Evolutionary conservation across 495 filamentous ascomycete species (phyloP).

Genomic region (Clavariopsis aquatica): DNA sequence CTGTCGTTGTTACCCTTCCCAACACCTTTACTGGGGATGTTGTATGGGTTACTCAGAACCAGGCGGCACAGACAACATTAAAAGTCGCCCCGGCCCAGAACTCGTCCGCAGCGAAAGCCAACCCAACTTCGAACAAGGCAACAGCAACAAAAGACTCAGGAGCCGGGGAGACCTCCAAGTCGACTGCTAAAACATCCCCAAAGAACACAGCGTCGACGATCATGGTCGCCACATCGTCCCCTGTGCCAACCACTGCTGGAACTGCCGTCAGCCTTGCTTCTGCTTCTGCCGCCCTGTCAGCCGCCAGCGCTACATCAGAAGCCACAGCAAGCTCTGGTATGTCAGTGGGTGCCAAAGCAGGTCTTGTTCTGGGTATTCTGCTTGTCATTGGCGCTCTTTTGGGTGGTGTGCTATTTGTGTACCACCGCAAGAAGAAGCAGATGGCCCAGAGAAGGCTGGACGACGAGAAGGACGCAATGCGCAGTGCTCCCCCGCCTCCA

Average conservation of each 20-base stretch:
- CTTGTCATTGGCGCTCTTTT: conserved; percentile 63
- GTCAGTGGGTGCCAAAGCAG: conserved; percentile 72
- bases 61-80: background rate
- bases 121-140: conserved; percentile 22
- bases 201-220: conserved; percentile 29
- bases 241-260: background rate
- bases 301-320: conserved; percentile 37
- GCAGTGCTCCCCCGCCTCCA: conserved; percentile 37
- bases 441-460: conserved; percentile 52
- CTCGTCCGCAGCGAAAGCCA: conserved; percentile 6
- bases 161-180: conserved; percentile 21
- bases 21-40: conserved; percentile 59
- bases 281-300: conserved; percentile 31
- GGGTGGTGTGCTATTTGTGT: conserved; percentile 63
- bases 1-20: conserved; percentile 58
- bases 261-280: conserved; percentile 4
- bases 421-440: conserved; percentile 63
- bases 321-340: conserved; percentile 50
- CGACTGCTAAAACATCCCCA: conserved; percentile 10
- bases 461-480: conserved; percentile 62
- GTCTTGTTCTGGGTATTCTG: conserved; percentile 77
- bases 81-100: background rate
- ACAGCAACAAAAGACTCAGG: conserved; percentile 15
- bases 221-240: conserved; percentile 28
- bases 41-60: conserved; percentile 55